Evolutionary conservation across 352 stramenopile species (phyloP), one percentile per base, ranked within the genome.

Genomic region (Blastocystis hominis): DNA sequence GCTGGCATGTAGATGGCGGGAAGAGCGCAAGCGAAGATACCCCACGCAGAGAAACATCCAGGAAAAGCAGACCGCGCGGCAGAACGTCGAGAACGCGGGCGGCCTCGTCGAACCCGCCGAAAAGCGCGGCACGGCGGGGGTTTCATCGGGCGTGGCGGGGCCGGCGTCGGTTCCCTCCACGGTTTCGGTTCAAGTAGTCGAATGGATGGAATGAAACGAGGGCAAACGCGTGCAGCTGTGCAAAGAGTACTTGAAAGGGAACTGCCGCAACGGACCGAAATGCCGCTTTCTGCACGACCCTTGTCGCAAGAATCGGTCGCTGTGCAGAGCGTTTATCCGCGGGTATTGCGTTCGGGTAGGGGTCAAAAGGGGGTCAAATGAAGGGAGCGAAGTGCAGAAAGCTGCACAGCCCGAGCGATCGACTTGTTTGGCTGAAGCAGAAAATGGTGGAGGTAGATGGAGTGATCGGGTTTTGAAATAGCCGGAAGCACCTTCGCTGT

Each of bases 341-440:
- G 77, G 77, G 15, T 87, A 87, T 24, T 87, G 77, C 55, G 50
- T 44, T 9, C 20, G 54, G 24, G 77, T 87, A 59, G 0, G 55
- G 2, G 9, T 10, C 2, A 24, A 6, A 10, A 38, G 7, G n/a
- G 30, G 17, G 50, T 87, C 4, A 59, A 20, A 44, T 40, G 66
- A 30, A 87, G 77, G 77, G 77, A 38, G 46, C 53, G 54, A 62
- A 61, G 24, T 87, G 77, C 34, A 78, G 46, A 47, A 75, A 87
- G 53, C 36, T 78, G 20, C 77, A 87, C 15, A 78, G 55, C 77
- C 77, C 77, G n/a, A 87, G 55, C 44, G 77, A 75, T 30, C 77
- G 77, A 0, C 47, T 75, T 20, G 15, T 87, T 24, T 87, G 77
- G 77, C 40, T 87, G n/a, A 75, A 87, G 55, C 77, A 87, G 66